phyloP scores from a whole-genome alignment of 2,329 filamentous ascomycete genomes.

The Penicillium sumatraense region DNA sequence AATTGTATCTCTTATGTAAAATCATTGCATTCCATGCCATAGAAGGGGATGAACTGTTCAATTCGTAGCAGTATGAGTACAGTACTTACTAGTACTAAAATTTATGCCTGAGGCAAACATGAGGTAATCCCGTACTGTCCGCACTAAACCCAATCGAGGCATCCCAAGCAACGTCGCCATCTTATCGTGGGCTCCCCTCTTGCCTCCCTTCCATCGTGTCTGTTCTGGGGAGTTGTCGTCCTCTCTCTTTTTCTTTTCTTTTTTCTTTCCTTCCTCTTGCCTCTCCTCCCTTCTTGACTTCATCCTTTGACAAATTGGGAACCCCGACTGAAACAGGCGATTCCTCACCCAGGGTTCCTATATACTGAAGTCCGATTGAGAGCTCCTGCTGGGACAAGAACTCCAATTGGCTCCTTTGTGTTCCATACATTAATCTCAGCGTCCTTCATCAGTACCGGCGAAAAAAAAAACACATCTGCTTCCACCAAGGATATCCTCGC shows the following conservation, averaged over 20 bases:
- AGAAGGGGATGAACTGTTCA: too few relatives aligned
- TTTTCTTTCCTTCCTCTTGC: background rate
- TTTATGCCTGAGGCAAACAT: background rate
- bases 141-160: constrained; percentile 15
- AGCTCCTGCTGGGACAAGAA: background rate
- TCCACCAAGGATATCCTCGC: background rate
- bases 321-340: background rate
- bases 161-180: constrained; percentile 18
- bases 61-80: too few relatives aligned
- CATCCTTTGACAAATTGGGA: background rate
- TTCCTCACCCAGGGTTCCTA: background rate
- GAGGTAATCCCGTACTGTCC: background rate
- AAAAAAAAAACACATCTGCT: background rate
- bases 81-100: background rate
- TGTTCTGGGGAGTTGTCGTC: constrained; percentile 3
- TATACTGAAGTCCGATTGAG: background rate
- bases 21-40: too few relatives aligned
- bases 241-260: background rate
- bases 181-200: constrained; percentile 16
- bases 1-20: constrained; percentile 2
- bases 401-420: constrained; percentile 9
- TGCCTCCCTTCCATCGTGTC: constrained; percentile 14
- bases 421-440: constrained; percentile 8
- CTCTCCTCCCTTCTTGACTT: background rate
- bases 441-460: background rate